These are phyloP conservation scores for Xylariaceae sp. DNA, from an alignment of 2,329 filamentous ascomycete genomes.

Conservation along the genomic window DNA sequence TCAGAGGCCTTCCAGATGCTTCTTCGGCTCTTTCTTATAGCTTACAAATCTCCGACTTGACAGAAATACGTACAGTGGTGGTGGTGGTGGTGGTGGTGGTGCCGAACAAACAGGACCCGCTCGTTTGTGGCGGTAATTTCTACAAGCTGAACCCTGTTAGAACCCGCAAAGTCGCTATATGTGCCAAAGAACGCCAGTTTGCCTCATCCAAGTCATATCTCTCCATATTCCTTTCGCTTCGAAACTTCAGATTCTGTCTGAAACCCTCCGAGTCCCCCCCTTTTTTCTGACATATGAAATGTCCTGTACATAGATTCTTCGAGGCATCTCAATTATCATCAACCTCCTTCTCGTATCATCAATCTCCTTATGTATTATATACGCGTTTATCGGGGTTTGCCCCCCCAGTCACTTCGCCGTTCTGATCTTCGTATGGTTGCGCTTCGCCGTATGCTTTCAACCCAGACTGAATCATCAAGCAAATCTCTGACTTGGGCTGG, in stretches of 20 bases:
- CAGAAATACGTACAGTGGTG: background rate
- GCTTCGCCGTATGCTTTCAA: slow-evolving; percentile 86
- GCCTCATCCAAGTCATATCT: slow-evolving; percentile 26
- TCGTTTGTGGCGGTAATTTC: background rate
- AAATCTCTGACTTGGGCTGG: slow-evolving; percentile 80
- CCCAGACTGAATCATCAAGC: slow-evolving; percentile 88
- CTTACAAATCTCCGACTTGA: background rate
- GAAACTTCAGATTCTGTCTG: slow-evolving; percentile 11
- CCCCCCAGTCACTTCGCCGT: slow-evolving; percentile 38
- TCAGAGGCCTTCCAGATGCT: background rate
- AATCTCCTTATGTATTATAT: slow-evolving; percentile 14
- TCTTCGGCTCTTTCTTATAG: background rate
- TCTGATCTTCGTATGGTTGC: slow-evolving; percentile 66
- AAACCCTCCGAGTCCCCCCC: slow-evolving; percentile 3
- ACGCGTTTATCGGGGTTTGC: slow-evolving; percentile 21
- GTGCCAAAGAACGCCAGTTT: slow-evolving; percentile 21
- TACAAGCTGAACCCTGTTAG: background rate
- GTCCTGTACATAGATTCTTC: slow-evolving; percentile 4
- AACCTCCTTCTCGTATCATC: slow-evolving; percentile 8
- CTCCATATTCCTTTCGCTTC: background rate
- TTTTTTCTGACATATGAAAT: slow-evolving; percentile 9
- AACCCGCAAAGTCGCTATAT: slow-evolving; percentile 9
- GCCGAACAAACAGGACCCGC: background rate
- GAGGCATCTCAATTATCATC: background rate
- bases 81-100: background rate